Evolutionary conservation across 768 basidiomycete genomes (phyloP), one percentile per base, ranked within the genome.

Genomic region (Rubroboletus satanas): DNA sequence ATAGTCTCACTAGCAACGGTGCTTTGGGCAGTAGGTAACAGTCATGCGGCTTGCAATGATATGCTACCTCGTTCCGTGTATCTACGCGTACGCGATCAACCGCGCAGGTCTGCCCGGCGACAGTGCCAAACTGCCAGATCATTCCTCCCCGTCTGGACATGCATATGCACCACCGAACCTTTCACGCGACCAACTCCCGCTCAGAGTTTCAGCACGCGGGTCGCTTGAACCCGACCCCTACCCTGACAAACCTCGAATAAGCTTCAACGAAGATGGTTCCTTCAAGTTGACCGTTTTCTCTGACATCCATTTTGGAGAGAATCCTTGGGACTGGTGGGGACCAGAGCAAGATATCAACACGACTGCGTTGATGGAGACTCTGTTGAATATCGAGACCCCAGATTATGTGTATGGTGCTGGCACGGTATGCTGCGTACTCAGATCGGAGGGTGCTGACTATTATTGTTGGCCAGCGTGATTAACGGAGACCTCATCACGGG

Each of bases 401-500:
- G 83, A 88, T 64, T 90, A 82, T 66, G 87, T 85, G 86, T 86
- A 61, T 46, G 83, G 67, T 9, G 17, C 6, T 4, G 6, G 14
- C 12, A 11, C 31, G 43, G 7, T 26, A 51, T 42, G n/a, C 44
- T 43, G 18, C 35, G 26, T 38, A 33, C n/a, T 43, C 26, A n/a
- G n/a, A 15, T 17, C 5, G 3, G 11, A 51, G 50, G 18, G 26
- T 9, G 4, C 46, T 61, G 23, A 59, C 36, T n/a, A n/a, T n/a
- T 17, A n/a, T 49, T 15, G 3, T 54, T 36, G 35, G 50, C 11
- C 52, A 88, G 85, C 1, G 83, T 87, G 4, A 63, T 89, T 48
- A 88, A 88, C 61, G 88, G 88, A 1, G 88, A 90, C 61, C 69
- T 87, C 53, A 83, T 88, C 36, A 89, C 86, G 0, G 88, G 86